Conservation (phyloP, 169 alveolate species). For the Besnoitia besnoiti region DNA sequence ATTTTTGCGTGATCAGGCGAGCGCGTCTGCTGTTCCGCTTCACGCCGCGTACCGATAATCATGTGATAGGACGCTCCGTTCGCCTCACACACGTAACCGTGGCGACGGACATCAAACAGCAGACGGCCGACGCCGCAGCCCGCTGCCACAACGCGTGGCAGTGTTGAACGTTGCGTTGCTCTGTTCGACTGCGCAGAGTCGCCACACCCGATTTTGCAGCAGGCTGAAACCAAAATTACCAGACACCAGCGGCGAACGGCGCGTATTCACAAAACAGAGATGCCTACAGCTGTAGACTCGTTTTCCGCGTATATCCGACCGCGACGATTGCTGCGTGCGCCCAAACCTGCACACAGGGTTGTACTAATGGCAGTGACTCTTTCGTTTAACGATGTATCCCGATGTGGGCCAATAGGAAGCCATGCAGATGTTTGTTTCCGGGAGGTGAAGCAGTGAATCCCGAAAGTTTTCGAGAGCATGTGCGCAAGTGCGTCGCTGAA, state of each 20-base stretch:
- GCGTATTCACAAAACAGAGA: not conserved
- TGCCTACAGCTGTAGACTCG: not conserved
- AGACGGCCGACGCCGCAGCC: not conserved
- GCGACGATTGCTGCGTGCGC: not conserved
- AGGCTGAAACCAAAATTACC: not conserved
- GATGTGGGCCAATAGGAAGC: too few species aligned
- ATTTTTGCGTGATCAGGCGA: too few species aligned
- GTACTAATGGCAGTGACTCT: too few species aligned
- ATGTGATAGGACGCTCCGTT: not conserved
- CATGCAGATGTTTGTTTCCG: too few species aligned
- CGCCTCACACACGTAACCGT: not conserved
- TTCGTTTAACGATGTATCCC: too few species aligned
- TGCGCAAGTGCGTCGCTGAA: too few species aligned
- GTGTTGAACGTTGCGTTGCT: not conserved
- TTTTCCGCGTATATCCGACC: not conserved
- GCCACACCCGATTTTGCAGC: not conserved
- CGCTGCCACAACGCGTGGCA: not conserved
- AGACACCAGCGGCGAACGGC: not conserved
- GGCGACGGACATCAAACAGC: not conserved
- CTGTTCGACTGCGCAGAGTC: too few species aligned
- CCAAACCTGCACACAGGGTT: not conserved
- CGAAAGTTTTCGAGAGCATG: too few species aligned
- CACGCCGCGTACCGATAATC: not conserved
- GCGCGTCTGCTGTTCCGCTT: too few species aligned
- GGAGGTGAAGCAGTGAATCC: too few species aligned